These are phyloP conservation scores for Phytophthora palmivora DNA, from an alignment of 352 stramenopile genomes.

Conservation along the genomic window DNA sequence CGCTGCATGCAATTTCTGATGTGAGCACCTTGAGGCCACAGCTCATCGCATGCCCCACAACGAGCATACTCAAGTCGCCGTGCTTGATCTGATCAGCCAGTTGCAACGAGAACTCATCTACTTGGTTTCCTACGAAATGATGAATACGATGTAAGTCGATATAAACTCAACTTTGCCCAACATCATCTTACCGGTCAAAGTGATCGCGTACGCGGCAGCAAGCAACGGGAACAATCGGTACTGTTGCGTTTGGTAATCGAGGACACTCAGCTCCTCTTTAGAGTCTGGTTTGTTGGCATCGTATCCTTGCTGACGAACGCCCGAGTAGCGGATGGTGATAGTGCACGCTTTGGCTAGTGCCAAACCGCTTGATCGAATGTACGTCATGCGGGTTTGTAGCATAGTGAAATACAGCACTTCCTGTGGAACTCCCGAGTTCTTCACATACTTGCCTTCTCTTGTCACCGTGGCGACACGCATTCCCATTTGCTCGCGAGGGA, in stretches of 20 bases:
- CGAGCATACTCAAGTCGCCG: conserved; percentile 51
- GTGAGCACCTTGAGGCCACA: conserved; percentile 69
- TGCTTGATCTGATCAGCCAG: conserved; percentile 54
- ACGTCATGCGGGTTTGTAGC: conserved; percentile 77
- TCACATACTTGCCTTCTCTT: conserved; percentile 66
- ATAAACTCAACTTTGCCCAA: background rate
- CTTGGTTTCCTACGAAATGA: conserved; percentile 46
- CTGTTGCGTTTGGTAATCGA: conserved; percentile 97
- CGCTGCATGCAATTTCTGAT: conserved; percentile 56
- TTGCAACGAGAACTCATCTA: conserved; percentile 54
- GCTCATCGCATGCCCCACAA: conserved; percentile 64
- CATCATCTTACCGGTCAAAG: conserved; percentile 45
- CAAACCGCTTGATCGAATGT: conserved; percentile 56
- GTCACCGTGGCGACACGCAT: conserved; percentile 69
- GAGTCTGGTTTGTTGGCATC: conserved; percentile 58
- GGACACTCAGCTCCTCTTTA: conserved; percentile 86
- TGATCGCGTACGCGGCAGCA: conserved; percentile 92
- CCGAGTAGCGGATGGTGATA: conserved; percentile 95
- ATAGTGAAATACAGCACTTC: conserved; percentile 85
- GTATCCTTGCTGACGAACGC: conserved; percentile 90
- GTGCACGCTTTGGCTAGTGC: conserved; percentile 90
- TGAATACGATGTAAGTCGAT: conserved; percentile 6
- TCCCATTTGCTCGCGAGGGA: conserved; percentile 74
- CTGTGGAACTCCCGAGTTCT: conserved; percentile 53
- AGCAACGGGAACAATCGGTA: conserved; percentile 94